Evolutionary conservation across 768 basidiomycete genomes (phyloP), one percentile per base, ranked within the genome.

Genomic region (Pleurotus platypus): DNA sequence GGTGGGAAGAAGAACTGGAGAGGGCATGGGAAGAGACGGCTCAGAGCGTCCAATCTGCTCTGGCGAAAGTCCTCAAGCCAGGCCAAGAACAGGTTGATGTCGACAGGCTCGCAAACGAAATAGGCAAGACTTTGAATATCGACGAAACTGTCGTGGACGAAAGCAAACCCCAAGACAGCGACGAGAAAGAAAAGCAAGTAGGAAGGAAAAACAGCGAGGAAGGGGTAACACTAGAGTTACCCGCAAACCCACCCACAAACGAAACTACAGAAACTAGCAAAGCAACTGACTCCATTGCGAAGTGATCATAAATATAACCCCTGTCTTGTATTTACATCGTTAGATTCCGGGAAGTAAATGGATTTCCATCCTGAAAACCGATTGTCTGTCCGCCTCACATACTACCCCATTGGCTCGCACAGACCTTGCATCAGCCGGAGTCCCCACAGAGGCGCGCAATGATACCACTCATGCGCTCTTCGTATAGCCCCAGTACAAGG

Each of bases 391-490:
- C 69, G 87, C 89, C 84, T 77, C 87, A 84, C 75, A 90, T 90
- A 90, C 89, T 90, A 90, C 88, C 73, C 87, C 79, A 73, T 66
- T 64, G 71, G 77, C 86, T 82, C 75, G 85, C 88, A 90, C 83
- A 67, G 64, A 63, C 86, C 89, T 89, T 72, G 85, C 88, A 82
- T 72, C 75, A 81, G 85, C 78, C 79, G 79, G 83, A 87, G 89
- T 90, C 88, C 88, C 86, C 85, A 85, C 82, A 84, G 83, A 80
- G 79, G 86, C 86, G 66, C 65, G 78, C 78, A 61, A 55, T 30
- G 49, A 67, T 70, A 73, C 81, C 77, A 78, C 75, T 84, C 76
- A 71, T 73, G 77, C 77, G 75, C 74, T 69, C 61, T 57, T 39
- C 57, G 61, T 73, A 42, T 68, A 48, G 70, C 70, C 71, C 63